Evolutionary conservation across 1,284 basidiomycete genomes (phyloP).

Genomic region (Cutaneotrichosporon spelunceum): DNA sequence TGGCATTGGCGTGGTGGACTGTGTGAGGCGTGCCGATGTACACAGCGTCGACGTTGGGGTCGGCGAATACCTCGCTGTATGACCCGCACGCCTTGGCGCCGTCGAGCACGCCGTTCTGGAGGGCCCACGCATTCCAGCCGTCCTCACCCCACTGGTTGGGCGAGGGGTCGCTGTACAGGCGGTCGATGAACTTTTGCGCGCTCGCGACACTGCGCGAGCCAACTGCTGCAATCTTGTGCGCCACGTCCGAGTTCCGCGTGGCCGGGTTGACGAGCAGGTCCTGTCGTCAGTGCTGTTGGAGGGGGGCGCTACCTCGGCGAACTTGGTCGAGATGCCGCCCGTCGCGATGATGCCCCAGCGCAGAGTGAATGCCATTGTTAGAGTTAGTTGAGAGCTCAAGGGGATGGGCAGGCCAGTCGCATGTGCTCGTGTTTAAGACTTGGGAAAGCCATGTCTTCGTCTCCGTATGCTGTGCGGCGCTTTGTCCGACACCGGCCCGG

Average conservation of each 20-base stretch:
- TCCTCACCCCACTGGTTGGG: constrained; percentile 15
- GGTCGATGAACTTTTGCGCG: constrained; percentile 68
- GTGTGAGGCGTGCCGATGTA: constrained; percentile 88
- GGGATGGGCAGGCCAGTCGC: background rate
- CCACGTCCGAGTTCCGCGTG: constrained; percentile 64
- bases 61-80: constrained; percentile 72
- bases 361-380: constrained; percentile 29
- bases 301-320: constrained; percentile 35
- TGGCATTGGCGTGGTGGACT: constrained; percentile 72
- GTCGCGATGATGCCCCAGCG: constrained; percentile 54
- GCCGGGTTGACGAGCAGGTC: constrained; percentile 38
- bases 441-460: background rate
- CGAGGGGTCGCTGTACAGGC: constrained; percentile 29
- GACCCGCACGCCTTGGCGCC: constrained; percentile 67
- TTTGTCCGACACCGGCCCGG: background rate
- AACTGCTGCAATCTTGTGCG: constrained; percentile 72
- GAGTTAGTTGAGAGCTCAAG: background rate
- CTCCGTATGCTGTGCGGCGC: background rate
- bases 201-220: constrained; percentile 70
- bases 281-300: constrained; percentile 21
- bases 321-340: constrained; percentile 45
- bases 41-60: constrained; percentile 69
- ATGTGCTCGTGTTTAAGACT: background rate
- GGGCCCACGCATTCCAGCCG: constrained; percentile 35
- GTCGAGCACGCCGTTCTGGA: constrained; percentile 34